phyloP scores from a whole-genome alignment of 2,329 filamentous ascomycete genomes.

The Claviceps sp. region DNA sequence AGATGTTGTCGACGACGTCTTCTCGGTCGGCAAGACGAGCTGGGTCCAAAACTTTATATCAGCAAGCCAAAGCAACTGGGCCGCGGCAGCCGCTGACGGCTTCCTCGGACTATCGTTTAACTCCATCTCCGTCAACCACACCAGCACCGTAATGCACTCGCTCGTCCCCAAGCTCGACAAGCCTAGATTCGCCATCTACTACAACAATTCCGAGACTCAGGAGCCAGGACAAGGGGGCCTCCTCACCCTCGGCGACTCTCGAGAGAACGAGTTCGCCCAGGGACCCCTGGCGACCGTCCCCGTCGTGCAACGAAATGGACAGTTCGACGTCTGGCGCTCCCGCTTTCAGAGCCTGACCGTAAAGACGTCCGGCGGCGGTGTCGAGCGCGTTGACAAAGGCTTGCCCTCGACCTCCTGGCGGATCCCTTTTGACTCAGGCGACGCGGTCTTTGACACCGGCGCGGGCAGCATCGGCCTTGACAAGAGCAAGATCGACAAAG shows the following conservation, averaged over 20 bases:
- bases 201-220: slow-evolving; percentile 9
- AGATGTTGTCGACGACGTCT: slow-evolving; percentile 14
- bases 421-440: background rate
- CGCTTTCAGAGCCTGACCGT: slow-evolving; percentile 1
- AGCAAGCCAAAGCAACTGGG: slow-evolving; percentile 17
- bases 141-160: slow-evolving; percentile 19
- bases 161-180: slow-evolving; percentile 19
- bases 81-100: slow-evolving; percentile 17
- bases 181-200: slow-evolving; percentile 20
- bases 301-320: slow-evolving; percentile 3
- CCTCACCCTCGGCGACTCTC: slow-evolving; percentile 20
- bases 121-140: slow-evolving; percentile 16
- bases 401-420: background rate
- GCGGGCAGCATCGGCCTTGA: slow-evolving; percentile 16
- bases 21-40: slow-evolving; percentile 7
- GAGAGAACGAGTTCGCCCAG: slow-evolving; percentile 17
- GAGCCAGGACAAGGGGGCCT: slow-evolving; percentile 10
- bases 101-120: slow-evolving; percentile 22
- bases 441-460: slow-evolving; percentile 21
- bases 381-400: background rate
- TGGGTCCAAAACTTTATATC: slow-evolving; percentile 19
- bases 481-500: slow-evolving; percentile 8
- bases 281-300: slow-evolving; percentile 12
- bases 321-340: slow-evolving; percentile 21
- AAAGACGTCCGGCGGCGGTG: background rate